phyloP scores from a whole-genome alignment of 1,284 basidiomycete species.

The Trametes hirsuta region DNA sequence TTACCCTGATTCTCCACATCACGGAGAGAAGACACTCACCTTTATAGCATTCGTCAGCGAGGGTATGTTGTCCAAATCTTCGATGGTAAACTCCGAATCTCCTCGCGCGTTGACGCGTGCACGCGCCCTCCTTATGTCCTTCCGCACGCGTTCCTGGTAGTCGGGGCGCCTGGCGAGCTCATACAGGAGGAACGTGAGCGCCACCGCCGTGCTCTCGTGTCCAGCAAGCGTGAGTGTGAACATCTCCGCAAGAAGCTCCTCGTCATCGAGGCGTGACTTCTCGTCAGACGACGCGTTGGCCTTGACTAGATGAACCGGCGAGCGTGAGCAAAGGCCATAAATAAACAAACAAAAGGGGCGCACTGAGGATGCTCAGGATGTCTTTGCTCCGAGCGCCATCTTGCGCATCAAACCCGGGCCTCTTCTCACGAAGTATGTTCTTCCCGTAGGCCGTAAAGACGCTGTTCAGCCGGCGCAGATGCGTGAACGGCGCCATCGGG shows the following conservation, averaged over 20 bases:
- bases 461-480: slow-evolving; percentile 24
- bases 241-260: slow-evolving; percentile 55
- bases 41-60: slow-evolving; percentile 17
- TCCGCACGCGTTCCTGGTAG: slow-evolving; percentile 31
- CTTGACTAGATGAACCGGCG: slow-evolving; percentile 41
- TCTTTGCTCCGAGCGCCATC: slow-evolving; percentile 32
- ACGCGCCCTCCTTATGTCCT: slow-evolving; percentile 33
- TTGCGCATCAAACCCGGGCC: slow-evolving; percentile 26
- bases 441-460: slow-evolving; percentile 28
- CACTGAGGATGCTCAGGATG: slow-evolving; percentile 46
- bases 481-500: slow-evolving; percentile 37
- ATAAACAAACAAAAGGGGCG: neutral
- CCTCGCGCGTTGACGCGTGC: slow-evolving; percentile 25
- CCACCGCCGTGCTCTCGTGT: slow-evolving; percentile 31
- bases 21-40: neutral
- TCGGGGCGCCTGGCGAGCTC: slow-evolving; percentile 35
- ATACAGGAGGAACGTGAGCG: slow-evolving; percentile 33
- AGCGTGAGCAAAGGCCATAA: neutral
- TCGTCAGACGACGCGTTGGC: slow-evolving; percentile 52
- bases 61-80: slow-evolving; percentile 38
- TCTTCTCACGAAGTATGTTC: slow-evolving; percentile 41
- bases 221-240: slow-evolving; percentile 37
- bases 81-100: slow-evolving; percentile 30
- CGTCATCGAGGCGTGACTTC: slow-evolving; percentile 47
- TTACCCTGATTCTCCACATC: too few species aligned